Evolutionary conservation across 2,329 filamentous ascomycete species (phyloP).

Genomic region (Arthrobotrys sphaeroides): DNA sequence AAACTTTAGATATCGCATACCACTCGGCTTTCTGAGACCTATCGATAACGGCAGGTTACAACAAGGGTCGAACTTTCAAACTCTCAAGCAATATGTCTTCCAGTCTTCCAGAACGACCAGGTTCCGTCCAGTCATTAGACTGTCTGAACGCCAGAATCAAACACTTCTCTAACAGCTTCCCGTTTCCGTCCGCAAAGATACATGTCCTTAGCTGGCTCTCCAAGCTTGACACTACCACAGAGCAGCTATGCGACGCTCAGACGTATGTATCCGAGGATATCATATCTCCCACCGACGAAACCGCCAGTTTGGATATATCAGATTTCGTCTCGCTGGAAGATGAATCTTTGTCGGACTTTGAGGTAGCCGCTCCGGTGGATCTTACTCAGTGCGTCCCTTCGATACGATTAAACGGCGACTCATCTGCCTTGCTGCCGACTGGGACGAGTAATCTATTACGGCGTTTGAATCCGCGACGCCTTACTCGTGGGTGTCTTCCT

Average conservation of each 20-base stretch:
- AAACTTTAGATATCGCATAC: background rate
- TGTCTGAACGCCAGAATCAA: constrained; percentile 1
- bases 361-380: background rate
- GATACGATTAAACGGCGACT: constrained; percentile 10
- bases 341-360: background rate
- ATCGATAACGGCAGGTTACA: background rate
- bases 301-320: background rate
- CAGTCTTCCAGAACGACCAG: background rate
- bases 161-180: background rate
- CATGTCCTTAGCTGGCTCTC: constrained; percentile 10
- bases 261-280: background rate
- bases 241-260: background rate
- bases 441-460: background rate
- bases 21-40: too few species aligned
- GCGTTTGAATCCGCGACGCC: constrained; percentile 1
- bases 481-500: background rate
- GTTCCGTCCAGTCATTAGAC: background rate
- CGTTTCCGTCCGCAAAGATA: background rate
- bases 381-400: constrained; percentile 3
- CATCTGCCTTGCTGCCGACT: background rate
- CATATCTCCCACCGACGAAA: background rate
- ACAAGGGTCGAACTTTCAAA: background rate
- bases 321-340: background rate
- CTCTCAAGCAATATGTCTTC: background rate
- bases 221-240: background rate